phyloP scores from a whole-genome alignment of 164 flowering plant species.

The Cinnamomum chago region DNA sequence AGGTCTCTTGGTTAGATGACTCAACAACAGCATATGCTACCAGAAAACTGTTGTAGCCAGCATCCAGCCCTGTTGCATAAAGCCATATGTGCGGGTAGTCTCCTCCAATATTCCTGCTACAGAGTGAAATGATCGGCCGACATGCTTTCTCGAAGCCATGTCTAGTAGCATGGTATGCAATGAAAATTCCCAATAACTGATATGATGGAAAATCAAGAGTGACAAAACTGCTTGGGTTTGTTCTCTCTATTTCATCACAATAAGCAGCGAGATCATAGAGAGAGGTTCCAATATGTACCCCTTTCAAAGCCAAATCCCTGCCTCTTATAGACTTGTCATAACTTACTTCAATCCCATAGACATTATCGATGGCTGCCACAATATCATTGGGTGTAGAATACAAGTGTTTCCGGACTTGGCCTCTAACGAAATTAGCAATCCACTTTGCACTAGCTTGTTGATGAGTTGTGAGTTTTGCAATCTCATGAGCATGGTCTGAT shows the following conservation, averaged over 20 bases:
- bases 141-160: background rate
- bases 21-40: background rate
- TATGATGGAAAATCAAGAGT: background rate
- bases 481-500: background rate
- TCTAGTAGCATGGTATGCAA: background rate
- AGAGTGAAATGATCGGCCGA: background rate
- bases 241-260: background rate
- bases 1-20: background rate
- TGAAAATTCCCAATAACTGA: background rate
- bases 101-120: background rate
- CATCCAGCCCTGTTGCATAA: background rate
- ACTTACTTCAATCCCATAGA: background rate
- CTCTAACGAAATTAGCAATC: background rate
- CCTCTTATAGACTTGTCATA: background rate
- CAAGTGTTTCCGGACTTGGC: background rate
- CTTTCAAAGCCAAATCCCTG: background rate
- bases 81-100: background rate
- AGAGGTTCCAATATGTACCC: background rate
- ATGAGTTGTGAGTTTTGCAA: background rate
- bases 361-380: background rate
- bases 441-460: constrained; percentile 1
- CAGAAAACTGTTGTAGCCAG: background rate
- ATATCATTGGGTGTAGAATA: background rate
- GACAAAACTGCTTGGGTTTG: background rate
- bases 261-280: background rate